phyloP scores from a whole-genome alignment of 2,329 filamentous ascomycete species.

The Hawksworthiomyces lignivorus region DNA sequence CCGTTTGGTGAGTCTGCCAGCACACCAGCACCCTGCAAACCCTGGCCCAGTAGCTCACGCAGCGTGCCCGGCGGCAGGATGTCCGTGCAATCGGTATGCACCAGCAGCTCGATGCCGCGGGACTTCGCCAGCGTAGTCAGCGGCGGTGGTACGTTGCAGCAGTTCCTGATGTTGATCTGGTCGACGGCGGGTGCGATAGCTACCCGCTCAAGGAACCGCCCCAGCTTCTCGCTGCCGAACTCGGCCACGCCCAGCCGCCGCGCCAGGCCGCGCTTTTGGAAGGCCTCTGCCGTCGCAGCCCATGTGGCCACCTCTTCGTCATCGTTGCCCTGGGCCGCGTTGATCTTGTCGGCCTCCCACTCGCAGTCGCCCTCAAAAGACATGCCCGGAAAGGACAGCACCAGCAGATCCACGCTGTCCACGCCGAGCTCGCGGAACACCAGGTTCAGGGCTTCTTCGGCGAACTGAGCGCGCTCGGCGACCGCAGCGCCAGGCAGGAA shows the following conservation, averaged over 20 bases:
- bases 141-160: slow-evolving; percentile 88
- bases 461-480: slow-evolving; percentile 59
- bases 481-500: slow-evolving; percentile 68
- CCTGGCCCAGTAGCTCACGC: slow-evolving; percentile 71
- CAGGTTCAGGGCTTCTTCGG: slow-evolving; percentile 68
- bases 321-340: slow-evolving; percentile 55
- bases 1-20: slow-evolving; percentile 43
- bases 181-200: slow-evolving; percentile 72
- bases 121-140: slow-evolving; percentile 78
- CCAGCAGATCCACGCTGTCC: slow-evolving; percentile 72
- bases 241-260: slow-evolving; percentile 77
- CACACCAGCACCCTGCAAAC: slow-evolving; percentile 65
- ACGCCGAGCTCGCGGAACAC: slow-evolving; percentile 75
- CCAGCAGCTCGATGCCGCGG: slow-evolving; percentile 76
- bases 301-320: slow-evolving; percentile 63
- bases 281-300: slow-evolving; percentile 58
- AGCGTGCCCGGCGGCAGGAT: slow-evolving; percentile 81
- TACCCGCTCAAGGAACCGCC: slow-evolving; percentile 66
- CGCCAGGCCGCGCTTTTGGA: slow-evolving; percentile 65
- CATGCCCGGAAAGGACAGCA: slow-evolving; percentile 87
- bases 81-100: slow-evolving; percentile 90
- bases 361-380: slow-evolving; percentile 91
- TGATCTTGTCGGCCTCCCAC: slow-evolving; percentile 59
- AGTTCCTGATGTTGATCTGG: slow-evolving; percentile 94
- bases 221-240: slow-evolving; percentile 77